Evolutionary conservation across 2,329 filamentous ascomycete genomes (phyloP), one percentile per base, ranked within the genome.

Genomic region (Helotiales sp.): DNA sequence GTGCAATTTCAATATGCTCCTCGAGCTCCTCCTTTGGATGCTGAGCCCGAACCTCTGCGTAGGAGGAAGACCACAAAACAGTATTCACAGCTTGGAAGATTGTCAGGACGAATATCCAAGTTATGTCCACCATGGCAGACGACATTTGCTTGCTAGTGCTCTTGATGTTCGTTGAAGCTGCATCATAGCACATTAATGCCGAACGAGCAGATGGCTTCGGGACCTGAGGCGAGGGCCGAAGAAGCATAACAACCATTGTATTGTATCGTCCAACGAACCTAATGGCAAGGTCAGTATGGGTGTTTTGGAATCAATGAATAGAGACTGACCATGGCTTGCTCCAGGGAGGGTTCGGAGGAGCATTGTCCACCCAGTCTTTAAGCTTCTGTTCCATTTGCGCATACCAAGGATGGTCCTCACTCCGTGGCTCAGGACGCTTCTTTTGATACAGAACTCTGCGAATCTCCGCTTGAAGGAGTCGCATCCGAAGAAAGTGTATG

Each of bases 401-500:
- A 69, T 96, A 97, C 92, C 95, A 97, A 1, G 90, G 90, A 73
- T 97, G 89, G 38, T 84, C 81, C 67, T 96, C 91, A 69, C 88
- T 84, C 53, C 83, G 84, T 0, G 93, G 93, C 51, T 90, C 87
- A 0, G 85, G 76, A 44, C 88, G 83, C 73, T 95, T 95, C 72
- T 87, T 88, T 66, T 96, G 88, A 71, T 99, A 98, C 0, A 98
- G 78, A 6, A 86, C 88, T 57, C 92, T 84, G 57, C 92, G 83
- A 42, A 97, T 95, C 73, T 98, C 93, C 13, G 93, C 85, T 71
- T 97, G 93, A 12, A 93, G 78, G 57, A 96, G 74, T 55, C 91
- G 83, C 91, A 97, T 96, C 70, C 90, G 93, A 77, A 92, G 92
- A 67, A 96, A 95, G 71, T 99, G 93, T 60, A 97, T 92, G 2